Percentiles rank a stretch among this genome's conserved stretches.
Evolutionary conservation across 2,329 filamentous ascomycete species (phyloP).

Genomic region (Sordariomycetes sp.): DNA sequence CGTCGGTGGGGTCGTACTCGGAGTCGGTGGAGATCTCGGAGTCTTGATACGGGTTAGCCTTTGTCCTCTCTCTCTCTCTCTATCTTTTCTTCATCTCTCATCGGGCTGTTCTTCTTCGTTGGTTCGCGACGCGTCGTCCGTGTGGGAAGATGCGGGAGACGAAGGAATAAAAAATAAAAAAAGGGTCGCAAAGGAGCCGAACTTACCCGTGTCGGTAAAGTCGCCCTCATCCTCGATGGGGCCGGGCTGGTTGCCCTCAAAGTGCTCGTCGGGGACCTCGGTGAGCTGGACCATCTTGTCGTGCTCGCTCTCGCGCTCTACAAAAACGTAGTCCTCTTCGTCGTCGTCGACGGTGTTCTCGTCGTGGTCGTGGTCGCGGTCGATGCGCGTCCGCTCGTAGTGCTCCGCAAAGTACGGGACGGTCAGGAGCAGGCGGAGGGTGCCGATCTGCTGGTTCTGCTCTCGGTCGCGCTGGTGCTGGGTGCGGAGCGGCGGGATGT

Average conservation of each 20-base stretch:
- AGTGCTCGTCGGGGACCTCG: slow-evolving; percentile 95
- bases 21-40: slow-evolving; percentile 78
- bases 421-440: not conserved
- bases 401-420: not conserved
- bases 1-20: slow-evolving; percentile 49
- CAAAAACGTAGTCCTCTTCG: not conserved
- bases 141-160: not conserved
- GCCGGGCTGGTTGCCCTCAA: slow-evolving; percentile 58
- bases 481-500: not conserved
- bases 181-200: not conserved
- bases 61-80: not conserved
- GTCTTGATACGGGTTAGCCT: slow-evolving; percentile 33
- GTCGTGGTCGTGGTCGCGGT: not conserved
- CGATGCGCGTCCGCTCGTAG: not conserved
- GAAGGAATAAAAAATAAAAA: slow-evolving; percentile 3
- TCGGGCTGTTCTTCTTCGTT: not conserved
- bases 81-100: not conserved
- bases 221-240: slow-evolving; percentile 77
- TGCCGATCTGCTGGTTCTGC: not conserved
- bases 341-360: not conserved
- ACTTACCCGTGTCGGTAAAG: slow-evolving; percentile 83
- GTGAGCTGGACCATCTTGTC: slow-evolving; percentile 86
- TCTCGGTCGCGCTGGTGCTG: not conserved
- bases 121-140: not conserved
- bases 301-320: not conserved